A percentile compares a stretch with the other conserved stretches of the same genome.
Evolutionary conservation across 805 yeast genomes (phyloP).

Genomic region (Kazachstania kunashirensis): DNA sequence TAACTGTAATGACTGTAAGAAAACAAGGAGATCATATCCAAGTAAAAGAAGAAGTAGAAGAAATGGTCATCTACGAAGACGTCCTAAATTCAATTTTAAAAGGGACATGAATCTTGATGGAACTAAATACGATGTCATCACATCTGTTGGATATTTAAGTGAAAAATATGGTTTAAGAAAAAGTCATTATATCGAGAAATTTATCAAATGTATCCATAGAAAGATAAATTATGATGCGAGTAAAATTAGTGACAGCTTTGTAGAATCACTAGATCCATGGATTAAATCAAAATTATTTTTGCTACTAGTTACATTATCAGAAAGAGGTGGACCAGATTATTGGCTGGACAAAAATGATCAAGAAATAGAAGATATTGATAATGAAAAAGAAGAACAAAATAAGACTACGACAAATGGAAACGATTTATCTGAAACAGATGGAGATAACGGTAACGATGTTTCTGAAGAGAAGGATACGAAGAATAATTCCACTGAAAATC

Average conservation of each 20-base stretch:
- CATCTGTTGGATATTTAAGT: slow-evolving; percentile 25
- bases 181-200: slow-evolving; percentile 22
- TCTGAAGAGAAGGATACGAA: not conserved
- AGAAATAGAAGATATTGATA: not conserved
- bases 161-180: slow-evolving; percentile 27
- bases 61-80: slow-evolving; percentile 8
- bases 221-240: slow-evolving; percentile 25
- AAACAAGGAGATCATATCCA: not conserved
- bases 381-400: slow-evolving; percentile 2
- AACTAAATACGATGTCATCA: slow-evolving; percentile 24
- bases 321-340: slow-evolving; percentile 31
- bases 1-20: not conserved
- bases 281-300: slow-evolving; percentile 24
- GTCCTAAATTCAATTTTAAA: slow-evolving; percentile 13
- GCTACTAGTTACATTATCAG: slow-evolving; percentile 25
- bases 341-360: slow-evolving; percentile 25
- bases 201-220: slow-evolving; percentile 26
- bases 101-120: slow-evolving; percentile 20
- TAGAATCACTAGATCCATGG: slow-evolving; percentile 21
- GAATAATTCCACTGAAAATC: too few relatives aligned
- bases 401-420: not conserved
- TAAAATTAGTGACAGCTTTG: slow-evolving; percentile 17
- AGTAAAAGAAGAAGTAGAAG: slow-evolving; percentile 5
- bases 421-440: not conserved
- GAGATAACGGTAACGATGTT: not conserved